These are phyloP conservation scores for Nicotiana knightiana DNA, from an alignment of 257 asterid species.

Conservation along the genomic window DNA sequence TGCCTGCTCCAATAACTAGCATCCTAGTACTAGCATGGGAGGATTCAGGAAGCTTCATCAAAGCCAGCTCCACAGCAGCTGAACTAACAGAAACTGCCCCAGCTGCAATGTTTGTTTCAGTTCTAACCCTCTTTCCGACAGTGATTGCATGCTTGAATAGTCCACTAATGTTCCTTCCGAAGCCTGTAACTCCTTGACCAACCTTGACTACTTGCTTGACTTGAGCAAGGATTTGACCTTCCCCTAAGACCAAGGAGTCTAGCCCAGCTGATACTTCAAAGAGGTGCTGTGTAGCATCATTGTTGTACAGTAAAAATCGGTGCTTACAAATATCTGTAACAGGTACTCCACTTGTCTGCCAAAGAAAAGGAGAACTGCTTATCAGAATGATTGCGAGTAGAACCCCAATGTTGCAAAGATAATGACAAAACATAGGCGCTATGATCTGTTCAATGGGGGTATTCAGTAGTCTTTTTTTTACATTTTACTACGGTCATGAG, in stretches of 20 bases:
- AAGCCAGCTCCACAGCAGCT: constrained; percentile 89
- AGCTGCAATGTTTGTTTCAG: constrained; percentile 86
- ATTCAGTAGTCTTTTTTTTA: background rate
- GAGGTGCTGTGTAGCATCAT: constrained; percentile 89
- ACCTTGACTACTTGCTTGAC: constrained; percentile 93
- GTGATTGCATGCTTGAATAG: constrained; percentile 93
- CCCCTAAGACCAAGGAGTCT: constrained; percentile 89
- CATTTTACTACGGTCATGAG: background rate
- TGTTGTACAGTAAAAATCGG: constrained; percentile 74
- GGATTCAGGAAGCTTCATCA: constrained; percentile 76
- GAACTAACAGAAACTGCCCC: constrained; percentile 98
- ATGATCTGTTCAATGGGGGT: background rate
- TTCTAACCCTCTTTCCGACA: constrained; percentile 86
- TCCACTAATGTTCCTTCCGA: constrained; percentile 86
- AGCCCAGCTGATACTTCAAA: constrained; percentile 93
- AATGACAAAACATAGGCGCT: background rate
- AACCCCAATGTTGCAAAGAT: background rate
- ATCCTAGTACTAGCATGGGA: constrained; percentile 62
- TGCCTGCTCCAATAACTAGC: constrained; percentile 87
- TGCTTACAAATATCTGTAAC: constrained; percentile 76
- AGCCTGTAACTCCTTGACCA: constrained; percentile 87
- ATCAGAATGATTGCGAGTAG: background rate
- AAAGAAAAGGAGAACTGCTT: constrained; percentile 12
- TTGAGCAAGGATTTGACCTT: constrained; percentile 95
- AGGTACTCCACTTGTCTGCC: constrained; percentile 86